Evolutionary conservation across 495 filamentous ascomycete species (phyloP).

Genomic region (Aspergillus steynii): DNA sequence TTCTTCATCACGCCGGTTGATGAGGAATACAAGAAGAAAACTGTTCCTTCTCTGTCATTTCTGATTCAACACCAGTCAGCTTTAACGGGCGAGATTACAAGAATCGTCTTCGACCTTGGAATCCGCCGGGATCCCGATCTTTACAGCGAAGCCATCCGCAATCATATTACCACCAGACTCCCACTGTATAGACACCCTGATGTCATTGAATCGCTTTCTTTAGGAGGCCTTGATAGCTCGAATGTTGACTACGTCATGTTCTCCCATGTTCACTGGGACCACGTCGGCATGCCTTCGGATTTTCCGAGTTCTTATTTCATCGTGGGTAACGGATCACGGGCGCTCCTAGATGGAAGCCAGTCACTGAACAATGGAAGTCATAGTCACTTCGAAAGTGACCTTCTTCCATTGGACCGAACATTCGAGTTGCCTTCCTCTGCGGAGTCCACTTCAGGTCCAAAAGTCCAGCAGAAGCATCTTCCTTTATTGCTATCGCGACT

Average conservation of each 20-base stretch:
- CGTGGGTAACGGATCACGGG: conserved; percentile 35
- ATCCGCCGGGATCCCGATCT: conserved; percentile 28
- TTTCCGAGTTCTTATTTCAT: conserved; percentile 36
- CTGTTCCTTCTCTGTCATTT: conserved; percentile 34
- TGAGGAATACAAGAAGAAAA: conserved; percentile 19
- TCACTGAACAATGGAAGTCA: conserved; percentile 29
- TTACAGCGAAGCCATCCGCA: conserved; percentile 34
- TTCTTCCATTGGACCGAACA: conserved; percentile 33
- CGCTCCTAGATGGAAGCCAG: conserved; percentile 25
- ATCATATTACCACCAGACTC: conserved; percentile 34
- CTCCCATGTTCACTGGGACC: conserved; percentile 48
- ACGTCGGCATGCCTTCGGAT: conserved; percentile 40
- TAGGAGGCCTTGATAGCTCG: conserved; percentile 28
- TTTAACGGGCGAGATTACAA: conserved; percentile 19
- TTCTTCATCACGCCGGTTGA: conserved; percentile 36
- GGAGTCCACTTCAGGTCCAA: not conserved
- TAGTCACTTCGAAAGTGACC: conserved; percentile 37
- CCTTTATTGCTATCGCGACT: not conserved
- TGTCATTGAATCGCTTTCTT: conserved; percentile 30
- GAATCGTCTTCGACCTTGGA: conserved; percentile 44
- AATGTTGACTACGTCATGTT: conserved; percentile 44
- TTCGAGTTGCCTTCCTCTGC: conserved; percentile 29
- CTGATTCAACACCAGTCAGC: conserved; percentile 34
- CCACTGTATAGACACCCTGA: conserved; percentile 36
- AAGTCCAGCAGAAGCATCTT: not conserved